Evolutionary conservation across 1,139 yeast genomes (phyloP).

Genomic region (Candida tetrigidarum): DNA sequence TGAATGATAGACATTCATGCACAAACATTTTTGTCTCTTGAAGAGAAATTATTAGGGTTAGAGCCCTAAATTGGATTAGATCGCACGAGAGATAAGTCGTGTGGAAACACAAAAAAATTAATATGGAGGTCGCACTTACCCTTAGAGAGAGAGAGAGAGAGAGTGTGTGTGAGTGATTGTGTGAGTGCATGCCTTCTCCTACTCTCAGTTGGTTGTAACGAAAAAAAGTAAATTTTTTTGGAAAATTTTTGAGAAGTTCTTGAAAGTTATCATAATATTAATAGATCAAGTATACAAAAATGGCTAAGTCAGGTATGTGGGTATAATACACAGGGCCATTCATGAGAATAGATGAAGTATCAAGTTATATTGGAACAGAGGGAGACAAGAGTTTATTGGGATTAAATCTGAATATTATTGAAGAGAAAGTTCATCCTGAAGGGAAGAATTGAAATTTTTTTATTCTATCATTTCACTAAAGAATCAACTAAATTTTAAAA

Average conservation of each 20-base stretch:
- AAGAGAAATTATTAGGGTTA: neutral
- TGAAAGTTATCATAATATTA: conserved; percentile 4
- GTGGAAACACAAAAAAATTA: neutral
- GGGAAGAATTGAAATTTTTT: no score
- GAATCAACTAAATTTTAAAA: no score
- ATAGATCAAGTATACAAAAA: conserved; percentile 29
- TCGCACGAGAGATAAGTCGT: neutral
- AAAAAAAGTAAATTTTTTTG: conserved; percentile 10
- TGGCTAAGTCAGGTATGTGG: conserved; percentile 70
- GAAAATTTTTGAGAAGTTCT: conserved; percentile 13
- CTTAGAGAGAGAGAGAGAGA: no score
- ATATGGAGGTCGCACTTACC: conserved; percentile 5
- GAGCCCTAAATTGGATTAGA: conserved; percentile 4
- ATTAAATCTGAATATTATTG: neutral
- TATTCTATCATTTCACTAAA: no score
- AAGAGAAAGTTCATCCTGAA: no score
- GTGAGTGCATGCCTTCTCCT: no score
- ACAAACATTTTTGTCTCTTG: neutral
- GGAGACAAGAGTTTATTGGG: neutral
- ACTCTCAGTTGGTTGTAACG: no score
- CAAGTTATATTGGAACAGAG: neutral
- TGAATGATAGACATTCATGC: neutral
- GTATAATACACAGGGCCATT: neutral
- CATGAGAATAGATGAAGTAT: neutral
- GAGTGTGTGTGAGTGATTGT: no score